Percentiles rank a stretch among this genome's conserved stretches.
Evolutionary conservation across 164 flowering plant genomes (phyloP).

Genomic region (Vitis riparia): DNA sequence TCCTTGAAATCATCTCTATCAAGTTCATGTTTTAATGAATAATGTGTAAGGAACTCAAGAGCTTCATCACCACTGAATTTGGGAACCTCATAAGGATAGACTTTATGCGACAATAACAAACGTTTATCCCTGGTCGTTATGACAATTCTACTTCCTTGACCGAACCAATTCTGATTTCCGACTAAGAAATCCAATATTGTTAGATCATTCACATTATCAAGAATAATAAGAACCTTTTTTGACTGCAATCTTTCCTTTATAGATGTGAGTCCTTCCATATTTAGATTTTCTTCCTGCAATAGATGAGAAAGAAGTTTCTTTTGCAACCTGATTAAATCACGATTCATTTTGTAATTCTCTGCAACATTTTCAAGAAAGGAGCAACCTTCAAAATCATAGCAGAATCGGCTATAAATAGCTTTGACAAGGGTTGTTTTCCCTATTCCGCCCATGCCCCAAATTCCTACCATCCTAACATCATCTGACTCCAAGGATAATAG

Average conservation of each 20-base stretch:
- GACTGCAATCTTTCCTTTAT: background rate
- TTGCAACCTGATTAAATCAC: too few relatives aligned
- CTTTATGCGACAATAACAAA: background rate
- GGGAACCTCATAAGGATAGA: background rate
- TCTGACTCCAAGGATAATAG: too few relatives aligned
- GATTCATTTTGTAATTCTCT: too few relatives aligned
- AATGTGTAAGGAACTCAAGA: background rate
- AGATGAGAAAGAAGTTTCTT: too few relatives aligned
- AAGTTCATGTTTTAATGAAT: background rate
- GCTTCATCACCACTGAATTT: background rate
- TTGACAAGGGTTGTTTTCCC: too few relatives aligned
- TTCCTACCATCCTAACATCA: too few relatives aligned
- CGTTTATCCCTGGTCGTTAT: conserved; percentile 10
- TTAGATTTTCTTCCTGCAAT: background rate
- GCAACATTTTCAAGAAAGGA: too few relatives aligned
- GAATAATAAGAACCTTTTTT: conserved; percentile 2
- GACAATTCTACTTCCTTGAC: conserved; percentile 7
- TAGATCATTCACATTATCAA: conserved; percentile 5
- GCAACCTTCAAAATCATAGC: too few relatives aligned
- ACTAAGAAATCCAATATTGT: conserved; percentile 2
- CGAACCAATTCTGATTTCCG: conserved; percentile 4
- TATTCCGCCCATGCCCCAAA: too few relatives aligned
- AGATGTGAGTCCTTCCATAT: too few relatives aligned
- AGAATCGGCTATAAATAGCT: too few relatives aligned
- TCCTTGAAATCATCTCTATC: background rate